Conservation (phyloP, 2,329 filamentous ascomycete species). For the Hymenoscyphus albidus region DNA sequence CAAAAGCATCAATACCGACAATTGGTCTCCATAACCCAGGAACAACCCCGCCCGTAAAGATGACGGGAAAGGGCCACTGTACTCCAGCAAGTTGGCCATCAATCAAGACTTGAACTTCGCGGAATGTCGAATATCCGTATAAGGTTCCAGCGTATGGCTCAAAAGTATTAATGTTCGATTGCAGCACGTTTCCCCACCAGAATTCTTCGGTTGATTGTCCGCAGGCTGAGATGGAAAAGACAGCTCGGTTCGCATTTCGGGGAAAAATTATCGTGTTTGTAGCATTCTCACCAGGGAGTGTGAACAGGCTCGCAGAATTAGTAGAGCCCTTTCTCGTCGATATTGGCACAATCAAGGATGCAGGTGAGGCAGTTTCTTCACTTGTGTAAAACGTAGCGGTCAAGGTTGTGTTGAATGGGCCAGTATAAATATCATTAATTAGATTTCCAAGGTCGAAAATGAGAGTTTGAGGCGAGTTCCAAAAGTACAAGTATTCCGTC, state of each 20-base stretch:
- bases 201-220: constrained; percentile 77
- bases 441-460: constrained; percentile 79
- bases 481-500: constrained; percentile 65
- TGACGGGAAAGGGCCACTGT: constrained; percentile 75
- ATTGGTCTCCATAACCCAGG: constrained; percentile 75
- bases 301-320: constrained; percentile 62
- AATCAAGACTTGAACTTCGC: constrained; percentile 73
- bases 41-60: constrained; percentile 78
- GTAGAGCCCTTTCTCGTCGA: constrained; percentile 50
- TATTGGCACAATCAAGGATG: constrained; percentile 65
- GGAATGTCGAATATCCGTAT: constrained; percentile 67
- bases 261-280: constrained; percentile 60
- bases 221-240: constrained; percentile 72
- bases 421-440: constrained; percentile 68
- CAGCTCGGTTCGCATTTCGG: constrained; percentile 61
- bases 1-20: constrained; percentile 74
- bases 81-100: constrained; percentile 71
- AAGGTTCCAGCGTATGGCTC: constrained; percentile 51
- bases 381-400: constrained; percentile 67
- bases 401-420: constrained; percentile 67
- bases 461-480: constrained; percentile 64
- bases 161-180: constrained; percentile 58
- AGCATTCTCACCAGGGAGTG: constrained; percentile 59
- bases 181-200: constrained; percentile 77
- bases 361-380: constrained; percentile 43